phyloP scores from a whole-genome alignment of 2,329 filamentous ascomycete genomes.

The Talaromyces sp. region DNA sequence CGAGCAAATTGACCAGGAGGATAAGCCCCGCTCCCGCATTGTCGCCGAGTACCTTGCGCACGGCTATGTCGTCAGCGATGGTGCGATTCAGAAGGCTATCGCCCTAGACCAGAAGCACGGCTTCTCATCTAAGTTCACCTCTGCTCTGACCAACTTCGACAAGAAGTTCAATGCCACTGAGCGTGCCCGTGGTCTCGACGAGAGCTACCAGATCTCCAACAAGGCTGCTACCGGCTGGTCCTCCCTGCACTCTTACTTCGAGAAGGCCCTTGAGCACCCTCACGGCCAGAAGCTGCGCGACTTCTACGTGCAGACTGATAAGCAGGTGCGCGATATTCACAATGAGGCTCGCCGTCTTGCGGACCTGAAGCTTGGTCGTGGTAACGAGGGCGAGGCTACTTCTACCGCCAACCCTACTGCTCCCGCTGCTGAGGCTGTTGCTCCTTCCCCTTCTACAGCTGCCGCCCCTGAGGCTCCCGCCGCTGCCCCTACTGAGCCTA shows the following conservation, averaged over 20 bases:
- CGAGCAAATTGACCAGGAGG: constrained; percentile 80
- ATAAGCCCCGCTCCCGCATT: constrained; percentile 93
- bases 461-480: constrained; percentile 22
- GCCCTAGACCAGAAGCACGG: constrained; percentile 88
- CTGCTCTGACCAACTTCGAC: constrained; percentile 76
- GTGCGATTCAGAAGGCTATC: constrained; percentile 79
- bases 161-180: constrained; percentile 84
- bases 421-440: constrained; percentile 15
- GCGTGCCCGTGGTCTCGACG: constrained; percentile 79
- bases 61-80: constrained; percentile 80
- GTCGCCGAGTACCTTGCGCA: constrained; percentile 95
- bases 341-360: constrained; percentile 85
- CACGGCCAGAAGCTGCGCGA: constrained; percentile 84
- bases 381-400: constrained; percentile 35
- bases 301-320: constrained; percentile 83
- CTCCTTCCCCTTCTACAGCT: not conserved
- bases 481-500: constrained; percentile 31
- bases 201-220: constrained; percentile 77
- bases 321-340: constrained; percentile 94
- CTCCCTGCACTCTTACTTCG: constrained; percentile 85
- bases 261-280: constrained; percentile 84
- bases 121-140: constrained; percentile 77
- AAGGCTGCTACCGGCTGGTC: constrained; percentile 69
- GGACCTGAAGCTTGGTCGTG: constrained; percentile 72
- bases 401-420: constrained; percentile 1